Conservation (phyloP, 1,284 basidiomycete species). For the Ceratobasidium sp. region DNA sequence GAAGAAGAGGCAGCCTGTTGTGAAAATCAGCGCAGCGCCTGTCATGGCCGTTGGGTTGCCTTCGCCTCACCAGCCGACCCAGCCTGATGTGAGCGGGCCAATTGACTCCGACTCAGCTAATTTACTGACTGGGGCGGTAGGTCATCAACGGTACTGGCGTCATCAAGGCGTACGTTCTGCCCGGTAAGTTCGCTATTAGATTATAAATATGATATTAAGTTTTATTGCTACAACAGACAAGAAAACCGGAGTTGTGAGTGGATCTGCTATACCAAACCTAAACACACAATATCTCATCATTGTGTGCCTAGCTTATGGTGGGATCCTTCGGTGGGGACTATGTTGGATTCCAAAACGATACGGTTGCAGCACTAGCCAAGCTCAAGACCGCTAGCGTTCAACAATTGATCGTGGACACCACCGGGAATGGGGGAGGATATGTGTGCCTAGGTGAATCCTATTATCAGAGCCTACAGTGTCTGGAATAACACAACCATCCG, state of each 20-base stretch:
- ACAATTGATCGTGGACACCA: slow-evolving; percentile 67
- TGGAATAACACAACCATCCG: slow-evolving; percentile 59
- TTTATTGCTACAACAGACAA: slow-evolving; percentile 52
- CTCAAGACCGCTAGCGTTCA: slow-evolving; percentile 64
- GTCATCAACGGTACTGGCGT: slow-evolving; percentile 58
- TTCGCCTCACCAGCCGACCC: slow-evolving; percentile 61
- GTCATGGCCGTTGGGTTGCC: slow-evolving; percentile 61
- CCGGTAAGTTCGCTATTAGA: slow-evolving; percentile 51
- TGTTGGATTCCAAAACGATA: slow-evolving; percentile 64
- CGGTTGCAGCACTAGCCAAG: slow-evolving; percentile 59
- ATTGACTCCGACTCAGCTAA: neutral
- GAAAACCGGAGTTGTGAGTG: slow-evolving; percentile 66
- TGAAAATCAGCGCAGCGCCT: slow-evolving; percentile 61
- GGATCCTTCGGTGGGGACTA: slow-evolving; percentile 67
- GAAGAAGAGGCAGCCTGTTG: slow-evolving; percentile 52
- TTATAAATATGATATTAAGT: neutral
- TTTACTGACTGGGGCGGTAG: neutral
- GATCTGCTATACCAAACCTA: no score
- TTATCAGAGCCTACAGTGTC: neutral
- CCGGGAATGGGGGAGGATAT: slow-evolving; percentile 67
- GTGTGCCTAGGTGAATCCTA: slow-evolving; percentile 36
- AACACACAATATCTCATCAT: neutral
- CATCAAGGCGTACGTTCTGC: slow-evolving; percentile 68
- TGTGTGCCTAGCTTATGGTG: slow-evolving; percentile 45
- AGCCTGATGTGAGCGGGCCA: slow-evolving; percentile 59